phyloP scores from a whole-genome alignment of 805 yeast species.

The Metschnikowia reukaufii region DNA sequence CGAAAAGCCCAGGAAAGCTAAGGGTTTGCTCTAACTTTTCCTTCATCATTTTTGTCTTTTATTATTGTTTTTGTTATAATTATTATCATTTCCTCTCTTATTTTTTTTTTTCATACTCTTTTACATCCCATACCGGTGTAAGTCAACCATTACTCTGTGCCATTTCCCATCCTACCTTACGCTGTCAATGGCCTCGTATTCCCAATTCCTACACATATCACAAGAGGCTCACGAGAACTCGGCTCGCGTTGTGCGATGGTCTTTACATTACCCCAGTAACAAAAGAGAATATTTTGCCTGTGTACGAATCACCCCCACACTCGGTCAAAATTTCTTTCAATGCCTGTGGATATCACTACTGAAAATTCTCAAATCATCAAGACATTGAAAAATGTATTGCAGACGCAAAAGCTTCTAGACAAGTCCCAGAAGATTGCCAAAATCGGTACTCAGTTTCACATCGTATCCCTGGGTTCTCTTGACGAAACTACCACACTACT shows the following conservation, averaged over 20 bases:
- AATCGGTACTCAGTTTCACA: constrained; percentile 1
- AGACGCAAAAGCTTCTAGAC: constrained; percentile 7
- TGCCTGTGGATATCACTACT: constrained; percentile 11
- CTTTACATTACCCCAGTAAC: neutral
- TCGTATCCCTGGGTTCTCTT: constrained; percentile 5
- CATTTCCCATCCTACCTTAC: no score
- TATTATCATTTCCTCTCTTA: no score
- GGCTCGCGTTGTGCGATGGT: neutral
- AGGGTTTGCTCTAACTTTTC: no score
- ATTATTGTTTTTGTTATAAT: no score
- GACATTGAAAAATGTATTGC: constrained; percentile 11
- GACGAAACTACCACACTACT: neutral
- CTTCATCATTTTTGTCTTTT: no score
- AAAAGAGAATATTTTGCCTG: neutral
- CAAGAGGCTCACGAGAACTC: neutral
- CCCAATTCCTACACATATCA: neutral
- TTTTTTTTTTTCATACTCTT: no score
- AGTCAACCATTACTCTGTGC: no score
- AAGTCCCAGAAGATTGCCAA: constrained; percentile 11
- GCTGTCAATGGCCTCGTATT: no score
- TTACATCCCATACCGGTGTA: no score
- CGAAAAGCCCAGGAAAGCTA: no score
- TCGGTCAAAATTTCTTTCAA: neutral
- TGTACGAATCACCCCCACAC: neutral
- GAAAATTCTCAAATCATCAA: constrained; percentile 13